Conservation (phyloP, 1,284 basidiomycete genomes). For the Tausonia pullulans region DNA sequence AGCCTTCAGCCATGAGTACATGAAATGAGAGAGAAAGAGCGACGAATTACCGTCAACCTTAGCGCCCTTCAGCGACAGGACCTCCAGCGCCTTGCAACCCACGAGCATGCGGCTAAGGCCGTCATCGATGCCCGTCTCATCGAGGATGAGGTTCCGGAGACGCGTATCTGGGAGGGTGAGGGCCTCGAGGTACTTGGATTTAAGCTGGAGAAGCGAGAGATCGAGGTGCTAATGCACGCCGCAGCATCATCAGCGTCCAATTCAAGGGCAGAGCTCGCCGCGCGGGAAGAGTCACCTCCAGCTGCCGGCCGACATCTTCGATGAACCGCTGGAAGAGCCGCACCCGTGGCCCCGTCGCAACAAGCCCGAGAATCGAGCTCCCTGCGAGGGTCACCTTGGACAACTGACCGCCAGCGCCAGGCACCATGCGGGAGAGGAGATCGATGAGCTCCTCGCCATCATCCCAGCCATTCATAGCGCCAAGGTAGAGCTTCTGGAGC, state of each 20-base stretch:
- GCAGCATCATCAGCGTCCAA: no score
- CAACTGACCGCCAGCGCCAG: neutral
- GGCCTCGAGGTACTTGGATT: neutral
- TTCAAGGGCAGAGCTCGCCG: no score
- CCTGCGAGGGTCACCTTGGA: neutral
- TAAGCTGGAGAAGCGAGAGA: neutral
- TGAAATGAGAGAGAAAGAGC: no score
- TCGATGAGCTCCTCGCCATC: neutral
- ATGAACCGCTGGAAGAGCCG: neutral
- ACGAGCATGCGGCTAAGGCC: neutral
- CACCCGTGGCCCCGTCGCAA: neutral
- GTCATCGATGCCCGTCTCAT: neutral
- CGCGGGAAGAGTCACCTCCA: neutral
- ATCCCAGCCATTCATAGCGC: neutral
- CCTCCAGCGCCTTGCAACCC: neutral
- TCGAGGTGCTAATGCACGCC: neutral
- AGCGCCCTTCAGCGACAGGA: neutral
- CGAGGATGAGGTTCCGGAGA: neutral
- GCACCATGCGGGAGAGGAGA: neutral
- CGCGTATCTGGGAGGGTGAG: neutral
- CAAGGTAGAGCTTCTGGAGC: neutral
- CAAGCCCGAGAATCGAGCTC: neutral
- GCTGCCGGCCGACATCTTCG: neutral
- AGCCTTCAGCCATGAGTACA: no score
- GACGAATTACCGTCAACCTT: slow-evolving; percentile 1